phyloP scores from a whole-genome alignment of 2,329 filamentous ascomycete genomes.

The Phialemoniopsis sp. region DNA sequence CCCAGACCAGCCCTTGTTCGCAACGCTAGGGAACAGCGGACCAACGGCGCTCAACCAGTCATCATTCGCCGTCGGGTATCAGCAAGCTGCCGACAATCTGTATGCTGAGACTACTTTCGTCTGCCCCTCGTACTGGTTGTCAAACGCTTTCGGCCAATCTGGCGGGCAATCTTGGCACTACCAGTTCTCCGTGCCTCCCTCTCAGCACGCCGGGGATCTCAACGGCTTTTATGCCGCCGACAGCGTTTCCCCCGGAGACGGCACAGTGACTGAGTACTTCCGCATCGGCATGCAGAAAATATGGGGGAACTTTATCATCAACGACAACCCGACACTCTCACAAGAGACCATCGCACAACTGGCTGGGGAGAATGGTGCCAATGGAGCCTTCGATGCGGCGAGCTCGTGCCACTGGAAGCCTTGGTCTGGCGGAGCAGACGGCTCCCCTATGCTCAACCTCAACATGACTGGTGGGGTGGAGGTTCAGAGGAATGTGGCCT shows the following conservation, averaged over 20 bases:
- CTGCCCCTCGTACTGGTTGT: conserved; percentile 49
- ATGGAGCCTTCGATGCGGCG: not conserved
- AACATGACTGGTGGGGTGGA: not conserved
- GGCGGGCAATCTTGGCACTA: conserved; percentile 32
- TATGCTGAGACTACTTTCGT: conserved; percentile 49
- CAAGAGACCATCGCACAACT: conserved; percentile 1
- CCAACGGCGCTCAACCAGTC: too few relatives aligned
- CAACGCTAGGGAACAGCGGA: too few relatives aligned
- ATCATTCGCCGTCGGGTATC: conserved; percentile 36
- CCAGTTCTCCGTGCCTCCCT: conserved; percentile 30
- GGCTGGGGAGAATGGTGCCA: not conserved
- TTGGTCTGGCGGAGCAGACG: conserved; percentile 1
- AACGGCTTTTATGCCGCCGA: too few relatives aligned
- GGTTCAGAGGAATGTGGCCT: not conserved
- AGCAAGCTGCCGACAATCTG: conserved; percentile 45
- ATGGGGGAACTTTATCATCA: conserved; percentile 34
- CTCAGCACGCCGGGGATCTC: too few relatives aligned
- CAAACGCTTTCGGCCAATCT: conserved; percentile 31
- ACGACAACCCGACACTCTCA: conserved; percentile 27
- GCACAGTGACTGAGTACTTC: too few relatives aligned
- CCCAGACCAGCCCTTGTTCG: too few relatives aligned
- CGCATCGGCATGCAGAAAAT: conserved; percentile 9
- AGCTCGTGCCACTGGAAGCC: conserved; percentile 1
- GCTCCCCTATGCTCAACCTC: too few relatives aligned
- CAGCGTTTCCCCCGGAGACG: too few relatives aligned